A percentile compares a stretch with the other conserved stretches of the same genome.
Conservation (phyloP, 176 grass and related monocot genomes). For the bread wheat (Triticum aestivum) region IWGSC_CS_RefSeq_v2.1 NC_057812.1:193990590-193991089, state of each 20-base stretch:
- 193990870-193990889: not conserved
- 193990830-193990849: not conserved
- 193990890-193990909: not conserved
- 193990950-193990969: not conserved
- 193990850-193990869: not conserved
- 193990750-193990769: not conserved
- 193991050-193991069: slow-evolving; percentile 10
- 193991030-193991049: not conserved
- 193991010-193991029: not conserved
- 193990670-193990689: not conserved
- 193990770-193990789: not conserved
- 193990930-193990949: not conserved
- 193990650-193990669: not conserved
- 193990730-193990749: not conserved
- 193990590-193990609: not conserved
- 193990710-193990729: not conserved
- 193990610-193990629: not conserved
- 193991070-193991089: not conserved
- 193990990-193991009: not conserved
- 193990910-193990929: not conserved
- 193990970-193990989: not conserved
- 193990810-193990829: not conserved
- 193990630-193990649: not conserved
- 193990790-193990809: not conserved
- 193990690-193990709: not conserved